These are phyloP conservation scores for Bruguiera hainesii DNA, from an alignment of 441 rosid species.

Conservation along the genomic window DNA sequence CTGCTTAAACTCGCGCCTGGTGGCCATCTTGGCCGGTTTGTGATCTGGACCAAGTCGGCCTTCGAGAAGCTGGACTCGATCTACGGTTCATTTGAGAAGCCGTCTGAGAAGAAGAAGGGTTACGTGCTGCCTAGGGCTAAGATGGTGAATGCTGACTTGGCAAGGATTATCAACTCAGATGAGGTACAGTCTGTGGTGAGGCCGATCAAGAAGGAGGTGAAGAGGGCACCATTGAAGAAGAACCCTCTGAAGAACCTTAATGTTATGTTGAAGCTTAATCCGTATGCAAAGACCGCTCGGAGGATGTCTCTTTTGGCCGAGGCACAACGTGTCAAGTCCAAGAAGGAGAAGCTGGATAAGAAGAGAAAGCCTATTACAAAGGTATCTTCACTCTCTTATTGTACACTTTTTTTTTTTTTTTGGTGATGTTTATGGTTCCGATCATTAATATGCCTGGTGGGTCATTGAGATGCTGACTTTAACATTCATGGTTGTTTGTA, in stretches of 20 bases:
- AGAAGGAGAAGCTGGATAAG: constrained; percentile 93
- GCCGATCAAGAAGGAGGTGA: constrained; percentile 68
- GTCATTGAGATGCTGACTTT: too few relatives aligned
- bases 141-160: constrained; percentile 91
- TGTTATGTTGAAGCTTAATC: constrained; percentile 75
- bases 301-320: constrained; percentile 93
- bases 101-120: constrained; percentile 84
- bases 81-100: constrained; percentile 80
- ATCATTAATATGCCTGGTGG: too few relatives aligned
- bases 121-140: constrained; percentile 78
- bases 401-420: too few relatives aligned
- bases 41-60: constrained; percentile 92
- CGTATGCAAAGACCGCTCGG: constrained; percentile 87
- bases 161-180: constrained; percentile 93
- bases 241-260: constrained; percentile 86
- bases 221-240: constrained; percentile 88
- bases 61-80: constrained; percentile 85
- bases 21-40: constrained; percentile 89
- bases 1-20: constrained; percentile 91
- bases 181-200: constrained; percentile 92
- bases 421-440: too few relatives aligned
- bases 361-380: constrained; percentile 67
- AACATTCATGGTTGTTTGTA: too few relatives aligned
- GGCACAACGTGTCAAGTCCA: constrained; percentile 79
- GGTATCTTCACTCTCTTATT: constrained; percentile 37